phyloP scores from a whole-genome alignment of 306 rosid species.

The Prunus mongolica region DNA sequence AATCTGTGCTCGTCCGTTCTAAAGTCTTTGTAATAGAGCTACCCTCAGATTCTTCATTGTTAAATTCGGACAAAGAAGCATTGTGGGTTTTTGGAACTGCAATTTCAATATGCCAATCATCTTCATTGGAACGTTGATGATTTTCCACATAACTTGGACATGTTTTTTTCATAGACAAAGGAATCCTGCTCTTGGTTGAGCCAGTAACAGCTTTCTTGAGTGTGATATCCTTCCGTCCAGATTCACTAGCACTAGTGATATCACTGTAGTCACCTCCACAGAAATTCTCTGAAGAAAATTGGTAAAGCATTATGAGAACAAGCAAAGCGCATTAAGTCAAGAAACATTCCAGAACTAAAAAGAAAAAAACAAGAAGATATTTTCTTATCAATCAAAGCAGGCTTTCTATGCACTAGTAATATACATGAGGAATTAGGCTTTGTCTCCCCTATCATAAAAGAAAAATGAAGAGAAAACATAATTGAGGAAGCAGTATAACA shows the following conservation, averaged over 20 bases:
- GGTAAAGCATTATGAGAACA: slow-evolving; percentile 4
- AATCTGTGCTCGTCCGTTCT: slow-evolving; percentile 57
- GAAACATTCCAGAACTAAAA: background rate
- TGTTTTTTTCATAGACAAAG: slow-evolving; percentile 49
- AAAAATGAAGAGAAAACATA: background rate
- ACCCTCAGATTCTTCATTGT: slow-evolving; percentile 72
- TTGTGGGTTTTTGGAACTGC: slow-evolving; percentile 52
- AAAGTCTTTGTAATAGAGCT: slow-evolving; percentile 69
- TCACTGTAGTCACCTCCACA: slow-evolving; percentile 61
- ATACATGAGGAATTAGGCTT: background rate
- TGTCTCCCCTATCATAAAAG: background rate
- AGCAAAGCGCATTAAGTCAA: background rate
- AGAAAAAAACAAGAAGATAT: background rate
- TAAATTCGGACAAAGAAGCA: slow-evolving; percentile 32
- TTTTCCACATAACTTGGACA: slow-evolving; percentile 45
- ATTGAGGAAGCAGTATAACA: background rate
- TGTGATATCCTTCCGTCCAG: slow-evolving; percentile 46
- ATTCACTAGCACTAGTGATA: slow-evolving; percentile 51
- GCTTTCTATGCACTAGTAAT: background rate
- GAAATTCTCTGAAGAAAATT: slow-evolving; percentile 48
- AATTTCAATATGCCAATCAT: slow-evolving; percentile 77
- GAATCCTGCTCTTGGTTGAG: slow-evolving; percentile 42
- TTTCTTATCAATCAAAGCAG: background rate
- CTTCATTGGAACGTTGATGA: slow-evolving; percentile 40
- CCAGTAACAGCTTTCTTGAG: slow-evolving; percentile 37